Conservation (phyloP, 805 yeast genomes). For the Metschnikowia kunwiensis region DNA sequence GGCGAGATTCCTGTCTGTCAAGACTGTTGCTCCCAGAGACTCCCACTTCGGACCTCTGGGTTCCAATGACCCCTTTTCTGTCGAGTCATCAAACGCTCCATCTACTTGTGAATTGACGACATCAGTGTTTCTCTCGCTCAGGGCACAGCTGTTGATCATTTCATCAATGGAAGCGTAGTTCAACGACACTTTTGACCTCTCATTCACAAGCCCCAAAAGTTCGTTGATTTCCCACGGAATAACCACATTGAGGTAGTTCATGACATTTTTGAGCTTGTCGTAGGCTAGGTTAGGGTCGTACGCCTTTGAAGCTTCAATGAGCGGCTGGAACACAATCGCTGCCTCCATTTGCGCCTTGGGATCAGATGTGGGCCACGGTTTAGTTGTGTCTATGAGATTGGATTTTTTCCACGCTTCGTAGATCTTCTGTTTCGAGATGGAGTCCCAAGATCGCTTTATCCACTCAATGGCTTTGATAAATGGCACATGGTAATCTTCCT, state of each 20-base stretch:
- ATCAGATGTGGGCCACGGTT: slow-evolving; percentile 30
- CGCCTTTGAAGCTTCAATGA: slow-evolving; percentile 10
- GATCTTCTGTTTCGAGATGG: slow-evolving; percentile 31
- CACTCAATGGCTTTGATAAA: slow-evolving; percentile 57
- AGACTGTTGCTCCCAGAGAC: background rate
- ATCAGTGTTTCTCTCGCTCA: slow-evolving; percentile 30
- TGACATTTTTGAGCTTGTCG: slow-evolving; percentile 44
- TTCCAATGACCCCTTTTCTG: background rate
- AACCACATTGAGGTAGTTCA: slow-evolving; percentile 46
- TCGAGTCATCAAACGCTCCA: background rate
- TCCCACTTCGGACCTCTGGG: background rate
- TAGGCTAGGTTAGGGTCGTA: slow-evolving; percentile 29
- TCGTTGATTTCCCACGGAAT: slow-evolving; percentile 59
- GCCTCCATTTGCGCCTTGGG: slow-evolving; percentile 14
- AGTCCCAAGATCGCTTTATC: slow-evolving; percentile 56
- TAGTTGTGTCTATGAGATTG: slow-evolving; percentile 27
- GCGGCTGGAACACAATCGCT: slow-evolving; percentile 11
- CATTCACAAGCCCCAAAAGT: slow-evolving; percentile 49
- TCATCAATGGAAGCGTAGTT: slow-evolving; percentile 58
- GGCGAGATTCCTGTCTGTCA: background rate
- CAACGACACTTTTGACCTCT: slow-evolving; percentile 38
- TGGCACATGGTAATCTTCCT: slow-evolving; percentile 44
- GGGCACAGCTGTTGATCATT: slow-evolving; percentile 57
- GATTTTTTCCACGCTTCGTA: slow-evolving; percentile 36
- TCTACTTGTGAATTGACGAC: slow-evolving; percentile 1